These are phyloP conservation scores for Cyclostephanos invisitatus DNA, from an alignment of 108 stramenopile species.

Conservation along the genomic window DNA sequence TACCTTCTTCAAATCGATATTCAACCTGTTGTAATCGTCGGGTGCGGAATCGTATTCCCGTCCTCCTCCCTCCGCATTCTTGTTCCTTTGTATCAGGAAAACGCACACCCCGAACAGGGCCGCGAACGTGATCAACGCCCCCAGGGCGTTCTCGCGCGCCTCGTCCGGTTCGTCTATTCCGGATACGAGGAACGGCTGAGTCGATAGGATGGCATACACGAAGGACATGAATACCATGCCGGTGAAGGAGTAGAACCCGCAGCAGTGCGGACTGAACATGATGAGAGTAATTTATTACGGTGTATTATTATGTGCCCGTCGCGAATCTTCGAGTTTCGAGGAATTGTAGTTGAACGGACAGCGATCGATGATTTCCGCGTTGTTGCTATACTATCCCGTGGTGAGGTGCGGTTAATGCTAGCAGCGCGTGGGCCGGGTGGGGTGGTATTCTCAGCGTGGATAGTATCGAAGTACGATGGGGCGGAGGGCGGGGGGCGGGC, in stretches of 20 bases:
- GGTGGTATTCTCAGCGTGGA: no score
- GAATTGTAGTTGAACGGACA: no score
- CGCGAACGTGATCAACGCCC: slow-evolving; percentile 35
- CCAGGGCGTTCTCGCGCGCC: slow-evolving; percentile 41
- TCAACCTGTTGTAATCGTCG: slow-evolving; percentile 27
- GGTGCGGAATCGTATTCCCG: slow-evolving; percentile 14
- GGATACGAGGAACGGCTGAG: slow-evolving; percentile 28
- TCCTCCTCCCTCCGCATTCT: background rate
- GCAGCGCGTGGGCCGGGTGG: no score
- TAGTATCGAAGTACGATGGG: no score
- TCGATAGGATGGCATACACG: slow-evolving; percentile 25
- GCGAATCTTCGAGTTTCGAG: no score
- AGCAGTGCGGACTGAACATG: slow-evolving; percentile 15
- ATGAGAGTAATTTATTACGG: no score
- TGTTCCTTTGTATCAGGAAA: background rate
- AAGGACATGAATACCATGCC: slow-evolving; percentile 44
- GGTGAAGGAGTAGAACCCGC: slow-evolving; percentile 48
- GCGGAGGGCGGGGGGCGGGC: no score
- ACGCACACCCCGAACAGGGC: slow-evolving; percentile 14
- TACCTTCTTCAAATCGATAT: slow-evolving; percentile 38
- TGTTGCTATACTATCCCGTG: no score
- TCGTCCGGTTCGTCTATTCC: slow-evolving; percentile 41
- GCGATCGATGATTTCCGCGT: no score
- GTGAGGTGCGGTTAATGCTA: no score
- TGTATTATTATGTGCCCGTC: no score